Conservation (phyloP, 495 filamentous ascomycete species). For the Xylaria sp. region DNA sequence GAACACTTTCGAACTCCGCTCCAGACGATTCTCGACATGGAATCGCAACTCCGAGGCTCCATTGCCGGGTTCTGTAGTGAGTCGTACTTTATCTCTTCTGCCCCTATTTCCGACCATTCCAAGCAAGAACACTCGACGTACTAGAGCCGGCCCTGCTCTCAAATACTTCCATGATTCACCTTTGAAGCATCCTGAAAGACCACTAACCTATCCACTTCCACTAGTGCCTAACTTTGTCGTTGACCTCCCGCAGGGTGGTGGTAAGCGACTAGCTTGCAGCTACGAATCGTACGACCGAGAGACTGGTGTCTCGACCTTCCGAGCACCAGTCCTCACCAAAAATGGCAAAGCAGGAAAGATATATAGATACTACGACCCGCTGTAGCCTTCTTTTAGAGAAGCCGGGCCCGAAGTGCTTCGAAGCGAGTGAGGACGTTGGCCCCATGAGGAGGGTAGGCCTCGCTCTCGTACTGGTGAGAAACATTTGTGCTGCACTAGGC, state of each 20-base stretch:
- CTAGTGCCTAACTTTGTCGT: slow-evolving; percentile 63
- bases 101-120: not conserved
- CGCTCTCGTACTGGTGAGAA: not conserved
- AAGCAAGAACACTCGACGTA: not conserved
- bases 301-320: slow-evolving; percentile 59
- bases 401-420: not conserved
- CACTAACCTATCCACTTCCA: not conserved
- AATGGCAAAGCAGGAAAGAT: slow-evolving; percentile 53
- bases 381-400: not conserved
- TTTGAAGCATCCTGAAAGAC: not conserved
- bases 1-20: slow-evolving; percentile 69
- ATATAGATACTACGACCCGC: slow-evolving; percentile 55
- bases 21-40: slow-evolving; percentile 60
- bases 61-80: slow-evolving; percentile 63
- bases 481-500: not conserved
- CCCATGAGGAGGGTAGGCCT: not conserved
- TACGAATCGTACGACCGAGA: slow-evolving; percentile 57
- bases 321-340: slow-evolving; percentile 58
- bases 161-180: not conserved
- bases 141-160: not conserved
- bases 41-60: slow-evolving; percentile 59
- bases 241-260: slow-evolving; percentile 66
- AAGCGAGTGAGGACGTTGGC: not conserved
- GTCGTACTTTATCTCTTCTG: not conserved
- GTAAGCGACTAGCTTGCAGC: slow-evolving; percentile 62